Percentiles rank a stretch among this genome's conserved stretches.
Evolutionary conservation across 495 filamentous ascomycete genomes (phyloP).

Genomic region (Geopyxis carbonaria): DNA sequence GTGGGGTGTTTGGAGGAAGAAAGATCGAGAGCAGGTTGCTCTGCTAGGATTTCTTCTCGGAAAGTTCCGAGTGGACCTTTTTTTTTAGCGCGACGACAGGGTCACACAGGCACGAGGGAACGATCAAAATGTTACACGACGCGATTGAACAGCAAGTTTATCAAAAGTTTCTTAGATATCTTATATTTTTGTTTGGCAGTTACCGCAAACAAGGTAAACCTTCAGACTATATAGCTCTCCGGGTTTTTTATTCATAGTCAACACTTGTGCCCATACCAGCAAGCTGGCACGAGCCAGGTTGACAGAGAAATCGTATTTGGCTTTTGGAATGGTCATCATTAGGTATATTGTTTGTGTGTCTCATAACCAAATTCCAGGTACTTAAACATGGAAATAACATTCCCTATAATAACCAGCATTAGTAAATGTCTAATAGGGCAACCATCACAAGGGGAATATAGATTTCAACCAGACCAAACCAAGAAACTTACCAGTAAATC

Average conservation of each 20-base stretch:
- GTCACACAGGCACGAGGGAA: no score
- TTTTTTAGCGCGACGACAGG: no score
- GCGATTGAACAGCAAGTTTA: no score
- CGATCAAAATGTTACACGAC: no score
- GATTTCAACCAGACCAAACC: no score
- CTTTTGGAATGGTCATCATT: slow-evolving; percentile 12
- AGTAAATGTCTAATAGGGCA: not conserved
- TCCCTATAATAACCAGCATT: not conserved
- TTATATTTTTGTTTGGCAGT: not conserved
- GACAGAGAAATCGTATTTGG: slow-evolving; percentile 9
- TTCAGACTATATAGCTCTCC: slow-evolving; percentile 8
- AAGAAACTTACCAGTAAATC: slow-evolving; percentile 1
- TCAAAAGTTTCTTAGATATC: no score
- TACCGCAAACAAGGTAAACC: not conserved
- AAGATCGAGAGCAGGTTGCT: no score
- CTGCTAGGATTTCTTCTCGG: no score
- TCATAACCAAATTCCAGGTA: not conserved
- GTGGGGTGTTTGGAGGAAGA: not conserved
- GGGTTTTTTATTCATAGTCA: slow-evolving; percentile 7
- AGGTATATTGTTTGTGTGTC: slow-evolving; percentile 1
- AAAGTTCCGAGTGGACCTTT: no score
- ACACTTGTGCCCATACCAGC: not conserved
- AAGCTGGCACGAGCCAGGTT: not conserved
- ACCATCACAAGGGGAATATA: no score
- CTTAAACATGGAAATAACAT: not conserved